Conservation (phyloP, 495 filamentous ascomycete species). For the Penicillium daleae region DNA sequence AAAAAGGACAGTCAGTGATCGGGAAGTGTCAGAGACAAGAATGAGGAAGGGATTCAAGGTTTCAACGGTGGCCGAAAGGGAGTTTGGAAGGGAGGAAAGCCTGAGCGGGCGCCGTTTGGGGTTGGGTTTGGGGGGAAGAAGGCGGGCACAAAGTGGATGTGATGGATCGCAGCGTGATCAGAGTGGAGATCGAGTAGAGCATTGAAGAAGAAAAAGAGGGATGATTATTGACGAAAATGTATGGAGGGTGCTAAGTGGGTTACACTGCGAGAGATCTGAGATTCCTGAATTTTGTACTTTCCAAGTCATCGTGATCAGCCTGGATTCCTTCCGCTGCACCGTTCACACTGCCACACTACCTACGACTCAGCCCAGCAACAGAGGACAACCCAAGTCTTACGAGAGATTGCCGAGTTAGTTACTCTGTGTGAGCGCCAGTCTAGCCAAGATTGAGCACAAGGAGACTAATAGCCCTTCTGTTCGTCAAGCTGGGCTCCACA, state of each 20-base stretch:
- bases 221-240: too few species aligned
- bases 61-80: constrained; percentile 8
- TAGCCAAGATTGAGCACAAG: not conserved
- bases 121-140: too few species aligned
- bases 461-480: not conserved
- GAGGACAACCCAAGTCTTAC: too few species aligned
- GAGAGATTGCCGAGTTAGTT: too few species aligned
- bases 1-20: constrained; percentile 8
- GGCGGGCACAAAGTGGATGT: constrained; percentile 6
- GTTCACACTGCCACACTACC: not conserved
- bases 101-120: constrained; percentile 1
- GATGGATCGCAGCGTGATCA: constrained; percentile 21
- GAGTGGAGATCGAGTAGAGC: too few species aligned
- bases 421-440: not conserved
- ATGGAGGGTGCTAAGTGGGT: too few species aligned
- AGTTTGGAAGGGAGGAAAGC: constrained; percentile 9
- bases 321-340: too few species aligned
- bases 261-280: too few species aligned
- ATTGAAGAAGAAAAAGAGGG: not conserved
- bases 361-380: too few species aligned
- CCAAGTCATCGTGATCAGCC: too few species aligned
- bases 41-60: not conserved
- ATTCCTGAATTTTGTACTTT: not conserved
- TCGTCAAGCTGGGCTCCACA: not conserved
- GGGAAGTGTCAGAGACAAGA: not conserved